Base-by-base conservation (phyloP, 768 basidiomycete genomes). In the Cyathus striatus region DNA sequence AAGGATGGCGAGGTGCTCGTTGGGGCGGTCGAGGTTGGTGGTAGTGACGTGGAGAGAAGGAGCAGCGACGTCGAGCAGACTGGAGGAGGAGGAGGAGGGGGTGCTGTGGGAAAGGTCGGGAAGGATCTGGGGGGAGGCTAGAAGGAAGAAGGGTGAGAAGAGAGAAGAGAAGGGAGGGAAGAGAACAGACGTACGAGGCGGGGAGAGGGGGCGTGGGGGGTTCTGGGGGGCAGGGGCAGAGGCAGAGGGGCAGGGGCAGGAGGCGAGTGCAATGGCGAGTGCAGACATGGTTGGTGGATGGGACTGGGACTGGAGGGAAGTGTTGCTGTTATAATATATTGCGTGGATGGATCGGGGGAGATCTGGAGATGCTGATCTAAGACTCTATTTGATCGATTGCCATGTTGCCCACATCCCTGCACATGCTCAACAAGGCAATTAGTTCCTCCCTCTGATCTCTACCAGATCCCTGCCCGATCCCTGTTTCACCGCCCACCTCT, bases 1-100 rank as follows among this genome's bases (percentile, higher is more conserved):
- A 10, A 88, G 69, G 22, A 90, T 83, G 17, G 88, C 88, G 21
- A 90, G 75, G 52, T 90, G 86, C 60, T 88, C 82, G 60, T 88
- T 86, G 42, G 61, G 60, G 24, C 70, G 70, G 42, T 58, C 57
- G n/a, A n/a, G n/a, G n/a, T n/a, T n/a, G 42, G 33, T 21, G 13
- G 40, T 6, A 26, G 6, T 30, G 26, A 41, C 6, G n/a, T 14
- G 40, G 17, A 16, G 40, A 7, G 23, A 22, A 49, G 47, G 0
- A 63, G 63, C 36, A 34, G 47, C 44, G 23, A 54, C 49, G 44
- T 55, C 56, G 54, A 53, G 49, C 30, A 61, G 52, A 45, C 59
- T 52, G 43, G 56, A 66, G n/a, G n/a, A n/a, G n/a, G n/a, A n/a
- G 18, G 65, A 58, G 36, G 58, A 47, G 36, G 45, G 27, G 33